Percentiles rank a stretch among this genome's conserved stretches.
phyloP scores from a whole-genome alignment of 805 yeast species.

The Nakazawaea anatomiae region DNA sequence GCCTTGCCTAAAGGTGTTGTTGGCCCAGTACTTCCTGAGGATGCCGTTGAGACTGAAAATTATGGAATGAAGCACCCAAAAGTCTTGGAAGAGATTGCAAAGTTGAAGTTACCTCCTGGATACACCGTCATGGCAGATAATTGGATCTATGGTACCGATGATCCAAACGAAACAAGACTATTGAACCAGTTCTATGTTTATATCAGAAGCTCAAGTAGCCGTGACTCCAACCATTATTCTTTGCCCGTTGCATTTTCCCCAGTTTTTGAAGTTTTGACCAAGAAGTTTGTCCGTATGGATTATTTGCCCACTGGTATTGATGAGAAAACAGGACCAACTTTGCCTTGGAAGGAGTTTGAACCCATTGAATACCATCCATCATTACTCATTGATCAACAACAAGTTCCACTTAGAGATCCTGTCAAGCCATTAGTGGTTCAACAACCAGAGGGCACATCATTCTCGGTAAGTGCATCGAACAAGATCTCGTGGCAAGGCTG shows the following conservation, averaged over 20 bases:
- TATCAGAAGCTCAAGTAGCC: slow-evolving; percentile 56
- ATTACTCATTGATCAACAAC: slow-evolving; percentile 41
- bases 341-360: slow-evolving; percentile 54
- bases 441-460: slow-evolving; percentile 82
- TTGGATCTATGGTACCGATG: slow-evolving; percentile 85
- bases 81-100: slow-evolving; percentile 59
- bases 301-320: slow-evolving; percentile 69
- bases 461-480: slow-evolving; percentile 44
- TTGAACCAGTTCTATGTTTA: slow-evolving; percentile 73
- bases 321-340: slow-evolving; percentile 46
- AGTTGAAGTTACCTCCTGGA: slow-evolving; percentile 56
- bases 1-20: slow-evolving; percentile 54
- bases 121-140: slow-evolving; percentile 59
- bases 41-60: slow-evolving; percentile 48
- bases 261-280: slow-evolving; percentile 57
- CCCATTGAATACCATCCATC: slow-evolving; percentile 73
- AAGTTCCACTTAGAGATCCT: slow-evolving; percentile 30
- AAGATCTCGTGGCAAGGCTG: slow-evolving; percentile 78
- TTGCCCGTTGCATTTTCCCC: slow-evolving; percentile 70
- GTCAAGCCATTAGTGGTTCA: slow-evolving; percentile 62
- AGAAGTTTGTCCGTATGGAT: slow-evolving; percentile 64
- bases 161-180: slow-evolving; percentile 52
- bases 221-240: slow-evolving; percentile 72
- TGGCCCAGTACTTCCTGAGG: slow-evolving; percentile 71
- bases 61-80: slow-evolving; percentile 46